Percentiles rank a stretch among this genome's conserved stretches.
Conservation (phyloP, 169 alveolate species). For the Cystoisospora suis region DNA sequence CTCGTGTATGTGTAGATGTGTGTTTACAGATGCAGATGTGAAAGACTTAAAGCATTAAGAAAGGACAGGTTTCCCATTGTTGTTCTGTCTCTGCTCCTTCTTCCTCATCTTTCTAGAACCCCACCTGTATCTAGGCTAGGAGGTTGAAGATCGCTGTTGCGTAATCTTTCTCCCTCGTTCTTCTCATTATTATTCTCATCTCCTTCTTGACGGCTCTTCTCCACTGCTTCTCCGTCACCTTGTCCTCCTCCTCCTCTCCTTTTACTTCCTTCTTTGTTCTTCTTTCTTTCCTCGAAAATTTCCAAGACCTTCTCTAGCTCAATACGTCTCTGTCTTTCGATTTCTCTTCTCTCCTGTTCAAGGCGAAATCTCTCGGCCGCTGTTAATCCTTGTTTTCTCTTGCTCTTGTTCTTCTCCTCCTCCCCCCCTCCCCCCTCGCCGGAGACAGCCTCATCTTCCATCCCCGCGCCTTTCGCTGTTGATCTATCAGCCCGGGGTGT, state of each 20-base stretch:
- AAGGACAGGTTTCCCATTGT: neutral
- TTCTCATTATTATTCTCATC: neutral
- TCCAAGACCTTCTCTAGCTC: neutral
- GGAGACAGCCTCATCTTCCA: neutral
- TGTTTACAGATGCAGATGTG: neutral
- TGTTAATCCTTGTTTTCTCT: neutral
- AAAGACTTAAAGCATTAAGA: neutral
- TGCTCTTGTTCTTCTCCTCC: neutral
- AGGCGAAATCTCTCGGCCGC: slow-evolving; percentile 8
- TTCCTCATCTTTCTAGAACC: neutral
- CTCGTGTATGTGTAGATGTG: neutral
- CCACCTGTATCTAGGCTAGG: neutral
- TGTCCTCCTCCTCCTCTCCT: neutral
- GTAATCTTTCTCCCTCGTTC: neutral
- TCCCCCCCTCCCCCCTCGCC: neutral
- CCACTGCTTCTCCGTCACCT: neutral
- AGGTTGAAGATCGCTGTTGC: neutral
- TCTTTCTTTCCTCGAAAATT: neutral
- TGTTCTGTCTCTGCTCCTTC: neutral
- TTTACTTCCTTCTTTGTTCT: neutral
- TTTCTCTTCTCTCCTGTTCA: neutral
- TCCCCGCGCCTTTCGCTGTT: too few relatives aligned
- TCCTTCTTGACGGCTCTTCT: neutral
- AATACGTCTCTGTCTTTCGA: neutral
- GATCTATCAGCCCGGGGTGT: too few relatives aligned